These are phyloP conservation scores for Termitomyces eurrhizus DNA, from an alignment of 768 basidiomycete genomes.

Conservation along the genomic window DNA sequence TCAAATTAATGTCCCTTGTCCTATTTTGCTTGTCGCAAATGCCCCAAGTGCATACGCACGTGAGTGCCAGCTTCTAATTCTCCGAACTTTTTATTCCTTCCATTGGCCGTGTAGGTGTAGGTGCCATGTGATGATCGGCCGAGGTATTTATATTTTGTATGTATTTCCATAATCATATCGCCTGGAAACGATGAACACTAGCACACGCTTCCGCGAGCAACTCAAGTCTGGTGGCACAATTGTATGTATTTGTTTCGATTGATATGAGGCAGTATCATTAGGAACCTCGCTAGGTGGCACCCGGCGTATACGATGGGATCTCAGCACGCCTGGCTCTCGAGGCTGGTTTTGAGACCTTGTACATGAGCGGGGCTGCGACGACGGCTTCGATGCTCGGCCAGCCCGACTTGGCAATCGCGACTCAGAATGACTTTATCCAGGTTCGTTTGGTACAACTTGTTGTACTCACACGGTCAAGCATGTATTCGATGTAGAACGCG, in stretches of 20 bases:
- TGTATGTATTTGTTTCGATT: background rate
- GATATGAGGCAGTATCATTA: background rate
- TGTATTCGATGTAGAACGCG: slow-evolving; percentile 25
- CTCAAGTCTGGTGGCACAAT: slow-evolving; percentile 5
- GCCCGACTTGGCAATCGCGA: slow-evolving; percentile 53
- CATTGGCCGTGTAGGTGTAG: no score
- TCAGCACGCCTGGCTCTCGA: slow-evolving; percentile 49
- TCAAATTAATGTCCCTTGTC: background rate
- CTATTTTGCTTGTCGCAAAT: background rate
- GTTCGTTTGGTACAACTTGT: slow-evolving; percentile 16
- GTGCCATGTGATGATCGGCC: background rate
- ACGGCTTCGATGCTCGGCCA: slow-evolving; percentile 53
- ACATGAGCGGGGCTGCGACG: slow-evolving; percentile 49
- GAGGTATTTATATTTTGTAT: background rate
- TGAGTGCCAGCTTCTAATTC: background rate
- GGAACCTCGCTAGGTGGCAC: slow-evolving; percentile 8
- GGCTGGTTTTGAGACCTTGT: slow-evolving; percentile 47
- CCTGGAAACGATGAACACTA: slow-evolving; percentile 6
- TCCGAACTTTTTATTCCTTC: background rate
- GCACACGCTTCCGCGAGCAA: slow-evolving; percentile 12
- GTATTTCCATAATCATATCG: background rate
- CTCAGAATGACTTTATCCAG: slow-evolving; percentile 50
- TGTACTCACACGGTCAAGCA: no score
- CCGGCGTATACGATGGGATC: slow-evolving; percentile 47
- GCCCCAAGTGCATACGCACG: background rate